Conservation (phyloP, 345 rosid genomes). For the Alliaria petiolata region DNA sequence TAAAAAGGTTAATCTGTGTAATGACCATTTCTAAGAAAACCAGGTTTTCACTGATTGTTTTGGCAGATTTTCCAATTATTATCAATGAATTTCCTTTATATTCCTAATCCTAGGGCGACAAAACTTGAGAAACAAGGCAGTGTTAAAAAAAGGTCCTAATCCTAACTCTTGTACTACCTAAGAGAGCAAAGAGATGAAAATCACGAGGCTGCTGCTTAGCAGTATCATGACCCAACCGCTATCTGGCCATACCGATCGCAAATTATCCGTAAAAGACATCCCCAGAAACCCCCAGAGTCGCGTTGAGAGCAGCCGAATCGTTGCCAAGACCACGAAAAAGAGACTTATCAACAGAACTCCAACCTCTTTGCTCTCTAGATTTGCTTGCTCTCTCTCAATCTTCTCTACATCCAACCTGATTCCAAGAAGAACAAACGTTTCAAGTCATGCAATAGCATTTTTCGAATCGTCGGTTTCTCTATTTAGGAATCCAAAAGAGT, state of each 20-base stretch:
- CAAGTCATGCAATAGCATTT: background rate
- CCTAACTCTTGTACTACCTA: slow-evolving; percentile 9
- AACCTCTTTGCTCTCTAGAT: slow-evolving; percentile 66
- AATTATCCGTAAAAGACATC: slow-evolving; percentile 34
- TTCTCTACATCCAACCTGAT: slow-evolving; percentile 64
- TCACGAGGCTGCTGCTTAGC: slow-evolving; percentile 73
- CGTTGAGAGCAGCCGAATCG: slow-evolving; percentile 52
- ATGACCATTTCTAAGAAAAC: too few species aligned
- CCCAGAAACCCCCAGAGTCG: slow-evolving; percentile 34
- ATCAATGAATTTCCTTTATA: too few species aligned
- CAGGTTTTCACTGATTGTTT: too few species aligned
- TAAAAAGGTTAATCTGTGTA: too few species aligned
- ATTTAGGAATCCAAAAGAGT: background rate
- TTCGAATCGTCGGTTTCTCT: background rate
- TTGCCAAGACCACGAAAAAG: slow-evolving; percentile 55
- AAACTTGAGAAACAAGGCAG: slow-evolving; percentile 5
- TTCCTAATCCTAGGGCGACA: slow-evolving; percentile 14
- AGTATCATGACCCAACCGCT: slow-evolving; percentile 77
- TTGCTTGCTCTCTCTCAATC: slow-evolving; percentile 50
- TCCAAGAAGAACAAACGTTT: background rate
- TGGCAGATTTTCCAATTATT: too few species aligned
- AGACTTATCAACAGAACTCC: slow-evolving; percentile 58
- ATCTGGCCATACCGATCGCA: slow-evolving; percentile 38
- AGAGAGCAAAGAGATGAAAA: slow-evolving; percentile 71
- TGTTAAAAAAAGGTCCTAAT: background rate